A percentile compares a stretch with the other conserved stretches of the same genome.
Conservation (phyloP, 1,139 yeast species). For the Debaryomyces fabryi region DNA sequence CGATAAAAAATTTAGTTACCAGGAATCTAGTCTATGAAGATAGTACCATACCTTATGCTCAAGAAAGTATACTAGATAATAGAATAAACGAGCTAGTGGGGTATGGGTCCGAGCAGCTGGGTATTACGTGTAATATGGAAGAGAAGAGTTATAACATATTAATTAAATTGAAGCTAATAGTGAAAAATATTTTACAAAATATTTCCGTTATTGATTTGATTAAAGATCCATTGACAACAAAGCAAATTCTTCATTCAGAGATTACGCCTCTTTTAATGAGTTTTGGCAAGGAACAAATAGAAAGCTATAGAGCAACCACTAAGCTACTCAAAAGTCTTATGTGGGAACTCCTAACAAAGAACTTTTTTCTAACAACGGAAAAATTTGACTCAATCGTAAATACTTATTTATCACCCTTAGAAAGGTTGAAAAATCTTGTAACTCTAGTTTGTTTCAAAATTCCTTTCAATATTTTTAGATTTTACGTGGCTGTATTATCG, state of each 20-base stretch:
- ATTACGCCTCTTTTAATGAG: constrained; percentile 13
- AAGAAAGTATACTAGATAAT: neutral
- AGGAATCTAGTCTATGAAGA: constrained; percentile 8
- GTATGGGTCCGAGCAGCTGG: neutral
- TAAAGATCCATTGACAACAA: constrained; percentile 15
- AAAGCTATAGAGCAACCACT: constrained; percentile 8
- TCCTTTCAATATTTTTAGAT: constrained; percentile 20
- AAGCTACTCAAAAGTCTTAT: constrained; percentile 16
- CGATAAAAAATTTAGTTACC: constrained; percentile 14
- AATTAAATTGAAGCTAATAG: constrained; percentile 3
- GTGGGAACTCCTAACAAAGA: constrained; percentile 22
- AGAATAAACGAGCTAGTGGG: constrained; percentile 10
- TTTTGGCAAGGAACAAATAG: constrained; percentile 2
- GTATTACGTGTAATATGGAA: neutral
- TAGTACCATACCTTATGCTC: neutral
- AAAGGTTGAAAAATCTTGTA: constrained; percentile 12
- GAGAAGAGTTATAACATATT: neutral
- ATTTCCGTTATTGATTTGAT: constrained; percentile 17
- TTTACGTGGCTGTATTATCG: constrained; percentile 19
- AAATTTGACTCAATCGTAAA: neutral
- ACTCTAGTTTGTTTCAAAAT: constrained; percentile 17
- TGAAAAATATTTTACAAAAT: constrained; percentile 11
- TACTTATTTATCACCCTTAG: constrained; percentile 13
- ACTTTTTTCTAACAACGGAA: constrained; percentile 12
- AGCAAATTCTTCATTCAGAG: constrained; percentile 13